These are phyloP conservation scores for Pseudocercospora vitis DNA, from an alignment of 2,329 filamentous ascomycete genomes.

Conservation along the genomic window DNA sequence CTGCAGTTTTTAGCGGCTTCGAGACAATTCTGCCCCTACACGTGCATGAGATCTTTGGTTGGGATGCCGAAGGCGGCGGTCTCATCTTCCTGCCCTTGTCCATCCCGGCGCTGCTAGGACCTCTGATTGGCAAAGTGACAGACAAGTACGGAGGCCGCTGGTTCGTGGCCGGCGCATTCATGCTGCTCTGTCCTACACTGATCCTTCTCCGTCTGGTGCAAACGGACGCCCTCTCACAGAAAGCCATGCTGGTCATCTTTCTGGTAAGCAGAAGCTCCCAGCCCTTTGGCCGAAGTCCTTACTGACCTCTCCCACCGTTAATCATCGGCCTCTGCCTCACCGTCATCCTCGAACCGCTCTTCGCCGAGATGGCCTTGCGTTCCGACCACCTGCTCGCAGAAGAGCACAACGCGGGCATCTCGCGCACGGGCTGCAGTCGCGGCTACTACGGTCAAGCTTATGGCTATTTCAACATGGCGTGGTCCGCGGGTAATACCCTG, in stretches of 20 bases:
- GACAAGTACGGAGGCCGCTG: conserved; percentile 27
- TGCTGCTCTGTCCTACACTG: conserved; percentile 17
- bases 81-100: conserved; percentile 28
- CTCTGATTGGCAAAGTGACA: conserved; percentile 22
- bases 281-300: neutral
- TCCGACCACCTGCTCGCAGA: conserved; percentile 17
- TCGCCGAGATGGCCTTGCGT: conserved; percentile 26
- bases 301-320: neutral
- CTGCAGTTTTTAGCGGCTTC: conserved; percentile 22
- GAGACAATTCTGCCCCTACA: conserved; percentile 24
- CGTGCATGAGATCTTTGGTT: conserved; percentile 23
- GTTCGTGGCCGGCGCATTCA: conserved; percentile 22
- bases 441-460: conserved; percentile 55
- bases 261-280: conserved; percentile 5
- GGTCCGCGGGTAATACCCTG: conserved; percentile 27
- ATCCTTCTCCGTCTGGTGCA: conserved; percentile 27
- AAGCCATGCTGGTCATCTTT: conserved; percentile 22
- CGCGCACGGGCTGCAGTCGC: neutral
- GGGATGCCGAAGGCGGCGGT: conserved; percentile 23
- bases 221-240: conserved; percentile 19
- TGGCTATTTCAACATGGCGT: conserved; percentile 38
- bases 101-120: conserved; percentile 25
- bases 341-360: conserved; percentile 25
- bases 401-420: conserved; percentile 16
- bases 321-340: conserved; percentile 23